A percentile compares a stretch with the other conserved stretches of the same genome.
Conservation (phyloP, 257 asterid genomes). For the Coffea eugenioides region DNA sequence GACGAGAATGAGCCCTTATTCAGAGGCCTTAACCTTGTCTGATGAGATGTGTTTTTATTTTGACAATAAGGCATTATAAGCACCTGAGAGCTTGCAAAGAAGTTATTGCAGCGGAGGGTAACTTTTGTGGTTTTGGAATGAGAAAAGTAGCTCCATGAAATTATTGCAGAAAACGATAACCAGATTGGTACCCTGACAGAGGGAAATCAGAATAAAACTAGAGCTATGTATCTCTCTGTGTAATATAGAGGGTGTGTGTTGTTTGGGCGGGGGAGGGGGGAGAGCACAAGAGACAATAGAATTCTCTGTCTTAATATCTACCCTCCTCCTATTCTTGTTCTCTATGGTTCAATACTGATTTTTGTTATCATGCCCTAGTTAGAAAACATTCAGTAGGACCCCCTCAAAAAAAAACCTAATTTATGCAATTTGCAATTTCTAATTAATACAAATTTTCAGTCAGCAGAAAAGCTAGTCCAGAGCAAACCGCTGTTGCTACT, state of each 20-base stretch:
- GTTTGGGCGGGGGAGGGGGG: background rate
- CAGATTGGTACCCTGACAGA: background rate
- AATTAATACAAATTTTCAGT: slow-evolving; percentile 46
- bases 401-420: background rate
- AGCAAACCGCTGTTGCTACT: slow-evolving; percentile 33
- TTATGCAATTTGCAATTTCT: slow-evolving; percentile 18
- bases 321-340: background rate
- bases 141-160: background rate
- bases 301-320: background rate
- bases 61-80: background rate
- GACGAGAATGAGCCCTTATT: no score
- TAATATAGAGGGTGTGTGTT: no score
- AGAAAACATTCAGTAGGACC: background rate
- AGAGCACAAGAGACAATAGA: no score
- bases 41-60: background rate
- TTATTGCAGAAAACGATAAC: background rate
- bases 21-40: background rate
- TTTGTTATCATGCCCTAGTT: background rate
- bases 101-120: background rate
- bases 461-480: slow-evolving; percentile 46
- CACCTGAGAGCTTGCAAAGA: background rate
- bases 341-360: background rate
- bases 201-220: background rate
- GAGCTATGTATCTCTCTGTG: background rate
- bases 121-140: background rate